Base-by-base conservation (phyloP, 768 basidiomycete species). In the Phaffia australis region DNA sequence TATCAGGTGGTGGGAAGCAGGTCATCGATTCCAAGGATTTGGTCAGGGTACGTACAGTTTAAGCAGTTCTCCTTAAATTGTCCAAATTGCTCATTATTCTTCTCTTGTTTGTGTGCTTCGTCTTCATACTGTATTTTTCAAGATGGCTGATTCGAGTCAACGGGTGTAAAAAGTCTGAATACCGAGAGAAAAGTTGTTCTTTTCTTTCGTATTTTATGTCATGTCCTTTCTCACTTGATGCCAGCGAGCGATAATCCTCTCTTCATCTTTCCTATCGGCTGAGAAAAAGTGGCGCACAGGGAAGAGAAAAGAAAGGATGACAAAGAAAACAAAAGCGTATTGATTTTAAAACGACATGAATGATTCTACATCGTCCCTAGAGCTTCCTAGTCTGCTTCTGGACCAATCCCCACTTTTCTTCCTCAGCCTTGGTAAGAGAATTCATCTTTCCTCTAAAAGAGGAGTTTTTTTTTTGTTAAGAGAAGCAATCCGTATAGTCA, bases 21-120 rank as follows among this genome's bases (percentile, higher is more conserved):
- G 71, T 75, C 46, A 23, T 74, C n/a, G 67, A 70, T 9, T 64
- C 46, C 15, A 70, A 69, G 50, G 69, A 70, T 66, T 56, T 75
- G 54, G 74, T 73, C 72, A 73, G 70, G 66, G 64, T 74, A 57
- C 73, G 74, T 72, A 73, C 35, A 42, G 4, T 11, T 5, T 42
- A 42, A 42, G 4, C 11, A 4, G 4, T 42, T 11, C 35, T 11
- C 35, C 35, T 42, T 42, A 42, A 4, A 42, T 42, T 11, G 35
- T 42, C 11, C 35, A 4, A 42, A 42, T 5, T 11, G 11, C 35
- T 42, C 35, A 42, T 42, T 42, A 5, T 42, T 11, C 35, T 42
- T 42, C 11, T 42, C 35, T 42, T 42, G 4, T 42, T 4, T 42
- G 11, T 42, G 11, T 11, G 35, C 35, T 42, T 42, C 35, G 11